A percentile compares a stretch with the other conserved stretches of the same genome.
Conservation (phyloP, 2,329 filamentous ascomycete genomes). For the Hypoxylon sp. region DNA sequence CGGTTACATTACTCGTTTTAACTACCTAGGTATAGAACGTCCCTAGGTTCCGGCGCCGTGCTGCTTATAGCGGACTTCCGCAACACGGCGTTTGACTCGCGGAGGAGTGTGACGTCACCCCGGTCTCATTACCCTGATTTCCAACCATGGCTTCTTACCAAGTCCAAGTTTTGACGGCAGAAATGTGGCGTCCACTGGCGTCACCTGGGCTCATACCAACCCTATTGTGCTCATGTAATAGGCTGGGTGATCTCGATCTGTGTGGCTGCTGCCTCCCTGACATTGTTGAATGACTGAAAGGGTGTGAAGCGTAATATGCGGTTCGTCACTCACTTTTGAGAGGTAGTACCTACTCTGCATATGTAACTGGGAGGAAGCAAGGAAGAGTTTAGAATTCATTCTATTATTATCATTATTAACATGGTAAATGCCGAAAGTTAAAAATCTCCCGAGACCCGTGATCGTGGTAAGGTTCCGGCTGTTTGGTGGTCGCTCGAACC, state of each 20-base stretch:
- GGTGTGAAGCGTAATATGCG: conserved; percentile 9
- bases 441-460: conserved; percentile 3
- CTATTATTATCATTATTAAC: background rate
- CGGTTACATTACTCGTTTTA: conserved; percentile 23
- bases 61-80: conserved; percentile 41
- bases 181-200: conserved; percentile 39
- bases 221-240: conserved; percentile 32
- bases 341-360: background rate
- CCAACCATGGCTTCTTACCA: conserved; percentile 16
- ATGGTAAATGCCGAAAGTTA: background rate
- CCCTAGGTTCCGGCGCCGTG: conserved; percentile 21
- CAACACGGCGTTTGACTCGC: conserved; percentile 31
- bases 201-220: conserved; percentile 36
- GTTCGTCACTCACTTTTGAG: background rate
- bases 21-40: background rate
- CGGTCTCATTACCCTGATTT: conserved; percentile 42
- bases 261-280: conserved; percentile 20
- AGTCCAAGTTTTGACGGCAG: conserved; percentile 37
- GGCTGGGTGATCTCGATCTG: conserved; percentile 33
- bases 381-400: background rate
- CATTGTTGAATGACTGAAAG: background rate
- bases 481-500: conserved; percentile 5
- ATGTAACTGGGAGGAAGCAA: background rate
- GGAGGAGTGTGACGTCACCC: conserved; percentile 44
- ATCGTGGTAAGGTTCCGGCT: conserved; percentile 9